Percentiles rank a stretch among this genome's conserved stretches.
Conservation (phyloP, 768 basidiomycete species). For the Termitomyces sp. region DNA sequence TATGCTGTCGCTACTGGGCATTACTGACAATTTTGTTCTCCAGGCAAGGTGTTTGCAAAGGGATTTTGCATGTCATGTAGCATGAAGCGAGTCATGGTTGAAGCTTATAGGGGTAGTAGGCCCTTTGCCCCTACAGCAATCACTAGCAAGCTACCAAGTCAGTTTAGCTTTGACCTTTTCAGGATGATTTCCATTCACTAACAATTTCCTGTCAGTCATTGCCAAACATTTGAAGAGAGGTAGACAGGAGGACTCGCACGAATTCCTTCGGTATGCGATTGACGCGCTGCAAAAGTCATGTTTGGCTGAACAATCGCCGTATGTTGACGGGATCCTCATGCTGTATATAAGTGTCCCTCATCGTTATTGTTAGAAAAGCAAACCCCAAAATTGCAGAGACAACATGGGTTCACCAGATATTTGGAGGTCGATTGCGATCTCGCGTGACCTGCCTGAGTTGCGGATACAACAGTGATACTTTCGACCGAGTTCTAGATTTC, state of each 20-base stretch:
- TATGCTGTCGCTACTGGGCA: not conserved
- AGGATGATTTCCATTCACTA: slow-evolving; percentile 1
- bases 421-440: slow-evolving; percentile 89
- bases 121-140: slow-evolving; percentile 66
- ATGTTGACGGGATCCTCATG: slow-evolving; percentile 25
- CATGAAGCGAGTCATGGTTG: slow-evolving; percentile 53
- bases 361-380: slow-evolving; percentile 48
- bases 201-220: slow-evolving; percentile 51
- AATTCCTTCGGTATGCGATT: slow-evolving; percentile 92
- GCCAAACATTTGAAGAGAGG: slow-evolving; percentile 89
- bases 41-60: slow-evolving; percentile 37
- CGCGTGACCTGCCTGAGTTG: slow-evolving; percentile 86
- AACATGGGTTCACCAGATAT: slow-evolving; percentile 92
- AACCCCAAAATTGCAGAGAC: slow-evolving; percentile 74
- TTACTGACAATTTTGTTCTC: slow-evolving; percentile 3
- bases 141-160: slow-evolving; percentile 68
- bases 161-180: slow-evolving; percentile 21
- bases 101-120: slow-evolving; percentile 44
- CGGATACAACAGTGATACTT: slow-evolving; percentile 88
- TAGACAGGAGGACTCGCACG: slow-evolving; percentile 97
- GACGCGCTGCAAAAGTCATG: slow-evolving; percentile 89
- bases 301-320: slow-evolving; percentile 71
- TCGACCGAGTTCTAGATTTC: slow-evolving; percentile 91
- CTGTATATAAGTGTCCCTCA: slow-evolving; percentile 2
- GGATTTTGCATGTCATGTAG: slow-evolving; percentile 81